These are phyloP conservation scores for Yamadazyma ubonensis DNA, from an alignment of 805 yeast species.

Conservation along the genomic window DNA sequence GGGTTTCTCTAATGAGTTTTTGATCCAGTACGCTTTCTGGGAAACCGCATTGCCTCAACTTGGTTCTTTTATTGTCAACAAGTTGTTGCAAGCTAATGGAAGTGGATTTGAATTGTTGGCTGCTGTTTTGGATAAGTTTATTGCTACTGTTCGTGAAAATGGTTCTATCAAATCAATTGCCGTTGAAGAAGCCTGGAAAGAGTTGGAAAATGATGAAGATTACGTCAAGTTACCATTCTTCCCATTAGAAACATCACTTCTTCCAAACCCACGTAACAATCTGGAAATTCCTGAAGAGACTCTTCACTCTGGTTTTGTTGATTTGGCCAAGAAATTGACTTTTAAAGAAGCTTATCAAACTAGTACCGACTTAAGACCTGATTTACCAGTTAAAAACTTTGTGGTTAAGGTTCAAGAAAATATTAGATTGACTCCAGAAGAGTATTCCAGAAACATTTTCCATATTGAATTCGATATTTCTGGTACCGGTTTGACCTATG, in stretches of 20 bases:
- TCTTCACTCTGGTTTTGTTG: slow-evolving; percentile 37
- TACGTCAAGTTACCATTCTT: slow-evolving; percentile 44
- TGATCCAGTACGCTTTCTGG: slow-evolving; percentile 82
- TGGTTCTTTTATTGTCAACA: slow-evolving; percentile 67
- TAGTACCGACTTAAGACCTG: slow-evolving; percentile 74
- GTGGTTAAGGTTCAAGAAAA: slow-evolving; percentile 89
- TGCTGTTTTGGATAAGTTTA: slow-evolving; percentile 63
- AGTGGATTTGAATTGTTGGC: slow-evolving; percentile 78
- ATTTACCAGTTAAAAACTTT: slow-evolving; percentile 78
- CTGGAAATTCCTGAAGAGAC: slow-evolving; percentile 39
- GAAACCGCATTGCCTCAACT: slow-evolving; percentile 59
- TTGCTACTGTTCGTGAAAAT: slow-evolving; percentile 55
- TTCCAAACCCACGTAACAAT: slow-evolving; percentile 54
- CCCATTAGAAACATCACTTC: slow-evolving; percentile 63
- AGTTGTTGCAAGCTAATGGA: slow-evolving; percentile 78
- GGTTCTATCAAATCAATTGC: slow-evolving; percentile 38
- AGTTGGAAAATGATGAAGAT: slow-evolving; percentile 33
- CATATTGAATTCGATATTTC: slow-evolving; percentile 91
- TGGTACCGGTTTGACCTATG: slow-evolving; percentile 88
- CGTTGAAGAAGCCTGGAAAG: slow-evolving; percentile 34
- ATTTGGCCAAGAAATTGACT: slow-evolving; percentile 65
- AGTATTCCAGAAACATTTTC: slow-evolving; percentile 92
- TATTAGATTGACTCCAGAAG: slow-evolving; percentile 84
- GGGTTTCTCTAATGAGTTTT: slow-evolving; percentile 73
- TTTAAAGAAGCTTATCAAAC: slow-evolving; percentile 79